phyloP scores from a whole-genome alignment of 768 basidiomycete genomes.

The Nevesoporus exiguus region DNA sequence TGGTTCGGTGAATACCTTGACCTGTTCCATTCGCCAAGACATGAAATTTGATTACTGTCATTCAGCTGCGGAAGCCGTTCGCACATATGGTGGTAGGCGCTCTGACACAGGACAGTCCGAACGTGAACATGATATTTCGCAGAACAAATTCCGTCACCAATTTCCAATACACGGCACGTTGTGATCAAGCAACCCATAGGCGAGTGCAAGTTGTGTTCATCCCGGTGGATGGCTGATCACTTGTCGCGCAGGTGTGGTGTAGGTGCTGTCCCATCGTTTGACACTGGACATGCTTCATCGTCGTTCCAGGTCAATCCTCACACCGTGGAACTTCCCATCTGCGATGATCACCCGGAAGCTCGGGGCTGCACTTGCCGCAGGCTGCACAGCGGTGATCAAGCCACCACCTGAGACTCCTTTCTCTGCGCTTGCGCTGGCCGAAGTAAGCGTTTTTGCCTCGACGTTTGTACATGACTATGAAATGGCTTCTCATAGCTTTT shows the following conservation, averaged over 20 bases:
- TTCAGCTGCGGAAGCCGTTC: conserved; percentile 86
- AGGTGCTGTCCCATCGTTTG: conserved; percentile 12
- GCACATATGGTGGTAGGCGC: conserved; percentile 78
- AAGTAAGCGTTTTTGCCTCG: conserved; percentile 44
- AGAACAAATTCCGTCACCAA: conserved; percentile 82
- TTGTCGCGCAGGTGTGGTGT: conserved; percentile 44
- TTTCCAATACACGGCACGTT: conserved; percentile 70
- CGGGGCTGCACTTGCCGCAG: conserved; percentile 86
- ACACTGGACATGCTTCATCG: conserved; percentile 3
- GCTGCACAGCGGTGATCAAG: conserved; percentile 95
- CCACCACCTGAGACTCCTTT: conserved; percentile 95
- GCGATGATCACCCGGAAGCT: conserved; percentile 94
- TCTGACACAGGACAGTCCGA: neutral
- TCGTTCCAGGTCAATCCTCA: conserved; percentile 61
- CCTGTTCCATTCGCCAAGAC: neutral
- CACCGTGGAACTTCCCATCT: conserved; percentile 93
- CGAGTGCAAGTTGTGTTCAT: conserved; percentile 41
- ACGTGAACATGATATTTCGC: neutral
- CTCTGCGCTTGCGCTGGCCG: conserved; percentile 86
- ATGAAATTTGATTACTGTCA: conserved; percentile 1
- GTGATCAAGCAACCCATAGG: conserved; percentile 93
- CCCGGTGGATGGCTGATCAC: conserved; percentile 19
- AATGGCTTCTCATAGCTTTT: conserved; percentile 51
- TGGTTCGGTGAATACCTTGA: conserved; percentile 64
- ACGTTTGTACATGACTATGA: neutral